Percentiles rank a stretch among this genome's conserved stretches.
phyloP scores from a whole-genome alignment of 1,139 yeast genomes.

The Suhomyces guaymorum region DNA sequence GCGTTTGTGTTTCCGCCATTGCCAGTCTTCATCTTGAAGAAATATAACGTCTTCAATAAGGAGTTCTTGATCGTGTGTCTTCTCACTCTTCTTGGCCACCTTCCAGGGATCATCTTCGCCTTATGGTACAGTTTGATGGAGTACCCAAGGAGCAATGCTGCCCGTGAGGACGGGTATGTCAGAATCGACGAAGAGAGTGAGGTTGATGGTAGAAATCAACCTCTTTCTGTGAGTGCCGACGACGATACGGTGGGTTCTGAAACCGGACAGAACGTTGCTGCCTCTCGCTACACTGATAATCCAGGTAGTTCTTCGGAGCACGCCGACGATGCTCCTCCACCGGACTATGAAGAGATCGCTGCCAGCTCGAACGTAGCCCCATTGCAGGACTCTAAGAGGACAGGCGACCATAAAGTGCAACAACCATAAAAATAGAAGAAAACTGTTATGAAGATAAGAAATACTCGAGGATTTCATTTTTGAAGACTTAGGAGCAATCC shows the following conservation, averaged over 20 bases:
- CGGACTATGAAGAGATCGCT: conserved; percentile 31
- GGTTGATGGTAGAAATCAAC: background rate
- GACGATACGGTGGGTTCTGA: background rate
- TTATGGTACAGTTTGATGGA: conserved; percentile 31
- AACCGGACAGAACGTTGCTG: background rate
- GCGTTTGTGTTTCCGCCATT: conserved; percentile 44
- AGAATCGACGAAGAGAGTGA: conserved; percentile 21
- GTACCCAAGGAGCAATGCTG: conserved; percentile 3
- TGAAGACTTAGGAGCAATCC: too few species aligned
- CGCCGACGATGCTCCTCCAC: conserved; percentile 17
- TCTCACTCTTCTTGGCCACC: conserved; percentile 40
- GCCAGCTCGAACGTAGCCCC: conserved; percentile 11
- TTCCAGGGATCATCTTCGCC: conserved; percentile 40
- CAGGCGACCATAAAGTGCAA: conserved; percentile 37
- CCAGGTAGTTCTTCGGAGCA: background rate
- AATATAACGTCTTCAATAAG: conserved; percentile 32
- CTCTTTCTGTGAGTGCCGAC: conserved; percentile 4
- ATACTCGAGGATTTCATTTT: background rate
- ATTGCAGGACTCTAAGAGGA: conserved; percentile 17
- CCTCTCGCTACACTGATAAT: conserved; percentile 3
- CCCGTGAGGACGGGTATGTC: conserved; percentile 22
- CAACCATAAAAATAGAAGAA: conserved; percentile 9
- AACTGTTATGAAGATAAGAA: background rate
- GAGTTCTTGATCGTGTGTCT: conserved; percentile 38
- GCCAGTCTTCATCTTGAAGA: conserved; percentile 35